Evolutionary conservation across 2,329 filamentous ascomycete genomes (phyloP).

Genomic region (Madurella fahalii): DNA sequence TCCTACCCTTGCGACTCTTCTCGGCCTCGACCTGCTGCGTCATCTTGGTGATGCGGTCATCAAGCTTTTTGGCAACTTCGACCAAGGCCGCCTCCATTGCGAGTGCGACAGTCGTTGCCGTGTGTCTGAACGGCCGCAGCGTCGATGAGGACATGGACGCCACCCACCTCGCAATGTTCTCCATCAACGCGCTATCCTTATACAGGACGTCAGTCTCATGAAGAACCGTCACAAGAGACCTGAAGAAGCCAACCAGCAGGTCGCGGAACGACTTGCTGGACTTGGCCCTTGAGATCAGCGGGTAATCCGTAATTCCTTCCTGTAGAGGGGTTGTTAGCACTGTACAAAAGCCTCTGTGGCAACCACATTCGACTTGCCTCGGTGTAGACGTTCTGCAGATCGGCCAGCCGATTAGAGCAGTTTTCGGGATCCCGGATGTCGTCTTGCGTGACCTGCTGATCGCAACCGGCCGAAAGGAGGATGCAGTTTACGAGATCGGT

Average conservation of each 20-base stretch:
- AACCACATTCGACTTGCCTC: constrained; percentile 48
- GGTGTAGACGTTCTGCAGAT: constrained; percentile 86
- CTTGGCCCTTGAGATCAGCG: constrained; percentile 78
- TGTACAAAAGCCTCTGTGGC: neutral
- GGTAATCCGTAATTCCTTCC: constrained; percentile 84
- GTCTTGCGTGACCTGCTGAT: constrained; percentile 70
- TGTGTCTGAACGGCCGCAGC: constrained; percentile 88
- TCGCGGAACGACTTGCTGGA: constrained; percentile 73
- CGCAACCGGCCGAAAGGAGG: constrained; percentile 71
- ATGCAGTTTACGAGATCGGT: constrained; percentile 64
- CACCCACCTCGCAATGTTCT: constrained; percentile 88
- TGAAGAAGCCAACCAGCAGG: constrained; percentile 73
- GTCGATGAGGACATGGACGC: constrained; percentile 84
- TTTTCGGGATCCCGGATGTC: constrained; percentile 91
- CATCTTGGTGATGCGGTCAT: constrained; percentile 63
- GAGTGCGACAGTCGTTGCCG: constrained; percentile 79
- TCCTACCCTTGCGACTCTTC: constrained; percentile 60
- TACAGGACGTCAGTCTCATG: constrained; percentile 82
- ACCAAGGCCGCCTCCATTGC: constrained; percentile 73
- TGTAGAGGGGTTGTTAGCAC: constrained; percentile 29
- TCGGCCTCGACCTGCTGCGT: constrained; percentile 77
- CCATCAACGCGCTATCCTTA: constrained; percentile 69
- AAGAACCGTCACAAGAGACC: constrained; percentile 68
- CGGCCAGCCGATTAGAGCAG: constrained; percentile 68
- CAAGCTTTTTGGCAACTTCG: constrained; percentile 41